phyloP scores from a whole-genome alignment of 768 basidiomycete genomes.

The Termitomyces sp. region DNA sequence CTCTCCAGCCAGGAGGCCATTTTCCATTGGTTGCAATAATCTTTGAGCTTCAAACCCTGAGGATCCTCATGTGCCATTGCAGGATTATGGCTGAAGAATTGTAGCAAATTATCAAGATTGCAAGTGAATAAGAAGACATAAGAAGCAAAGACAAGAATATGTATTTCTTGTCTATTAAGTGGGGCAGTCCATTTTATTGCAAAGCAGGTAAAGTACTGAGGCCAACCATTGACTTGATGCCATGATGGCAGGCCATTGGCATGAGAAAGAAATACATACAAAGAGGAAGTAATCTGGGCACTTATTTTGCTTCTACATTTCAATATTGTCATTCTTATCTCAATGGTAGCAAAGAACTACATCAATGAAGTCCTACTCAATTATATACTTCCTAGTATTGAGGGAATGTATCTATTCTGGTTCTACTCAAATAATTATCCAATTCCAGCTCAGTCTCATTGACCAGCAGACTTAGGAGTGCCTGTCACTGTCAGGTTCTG shows the following conservation, averaged over 20 bases:
- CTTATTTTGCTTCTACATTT: neutral
- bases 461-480: too few relatives aligned
- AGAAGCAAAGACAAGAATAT: constrained; percentile 62
- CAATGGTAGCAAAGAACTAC: too few relatives aligned
- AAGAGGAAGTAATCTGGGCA: neutral
- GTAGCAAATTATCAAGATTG: constrained; percentile 65
- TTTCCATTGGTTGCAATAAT: constrained; percentile 42
- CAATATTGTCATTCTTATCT: too few relatives aligned
- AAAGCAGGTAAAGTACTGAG: neutral
- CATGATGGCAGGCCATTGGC: neutral
- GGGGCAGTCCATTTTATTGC: constrained; percentile 59
- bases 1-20: constrained; percentile 46
- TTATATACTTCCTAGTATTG: too few relatives aligned
- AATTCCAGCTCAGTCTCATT: too few relatives aligned
- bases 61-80: constrained; percentile 30
- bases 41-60: constrained; percentile 34
- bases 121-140: constrained; percentile 66
- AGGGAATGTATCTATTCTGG: too few relatives aligned
- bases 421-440: too few relatives aligned
- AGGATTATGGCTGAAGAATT: constrained; percentile 42
- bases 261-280: neutral
- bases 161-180: constrained; percentile 70
- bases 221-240: neutral
- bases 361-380: too few relatives aligned
- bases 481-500: too few relatives aligned